Evolutionary conservation across 352 stramenopile genomes (phyloP).

Genomic region (Globisporangium viniferum): DNA sequence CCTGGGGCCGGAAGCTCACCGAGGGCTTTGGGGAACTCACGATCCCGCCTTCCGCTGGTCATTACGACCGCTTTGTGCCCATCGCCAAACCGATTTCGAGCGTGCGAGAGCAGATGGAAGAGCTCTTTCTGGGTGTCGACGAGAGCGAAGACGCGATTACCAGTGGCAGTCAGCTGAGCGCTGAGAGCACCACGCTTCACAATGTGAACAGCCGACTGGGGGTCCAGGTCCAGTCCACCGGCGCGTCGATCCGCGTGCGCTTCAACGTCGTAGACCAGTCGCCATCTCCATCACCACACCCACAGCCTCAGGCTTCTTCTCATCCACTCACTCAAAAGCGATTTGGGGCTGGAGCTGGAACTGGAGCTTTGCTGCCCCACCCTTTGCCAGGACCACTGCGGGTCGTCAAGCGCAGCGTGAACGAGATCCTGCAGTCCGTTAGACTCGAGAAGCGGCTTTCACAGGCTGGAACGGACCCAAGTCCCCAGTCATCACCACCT

Average conservation of each 20-base stretch:
- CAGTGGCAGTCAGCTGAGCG: not conserved
- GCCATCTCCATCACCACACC: too few species aligned
- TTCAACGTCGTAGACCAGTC: slow-evolving; percentile 30
- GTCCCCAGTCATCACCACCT: slow-evolving; percentile 1
- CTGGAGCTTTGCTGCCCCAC: not conserved
- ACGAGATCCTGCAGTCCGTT: slow-evolving; percentile 64
- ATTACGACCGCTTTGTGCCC: slow-evolving; percentile 34
- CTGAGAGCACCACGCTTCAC: slow-evolving; percentile 10
- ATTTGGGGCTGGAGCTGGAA: not conserved
- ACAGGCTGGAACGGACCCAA: slow-evolving; percentile 16
- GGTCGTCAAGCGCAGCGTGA: slow-evolving; percentile 67
- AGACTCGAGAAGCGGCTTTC: slow-evolving; percentile 40
- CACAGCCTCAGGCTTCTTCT: not conserved
- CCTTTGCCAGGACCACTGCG: slow-evolving; percentile 9
- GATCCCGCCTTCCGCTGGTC: slow-evolving; percentile 22
- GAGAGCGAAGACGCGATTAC: slow-evolving; percentile 13
- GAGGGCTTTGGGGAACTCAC: slow-evolving; percentile 38
- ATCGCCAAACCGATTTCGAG: slow-evolving; percentile 34
- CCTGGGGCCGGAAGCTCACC: slow-evolving; percentile 36
- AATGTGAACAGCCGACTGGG: slow-evolving; percentile 28
- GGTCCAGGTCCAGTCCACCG: slow-evolving; percentile 34
- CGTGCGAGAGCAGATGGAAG: slow-evolving; percentile 47
- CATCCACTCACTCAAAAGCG: not conserved
- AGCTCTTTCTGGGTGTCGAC: slow-evolving; percentile 55
- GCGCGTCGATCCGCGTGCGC: slow-evolving; percentile 39